Percentiles rank a stretch among this genome's conserved stretches.
These are phyloP conservation scores for Didymella keratinophila DNA, from an alignment of 2,329 filamentous ascomycete species.

Conservation along the genomic window DNA sequence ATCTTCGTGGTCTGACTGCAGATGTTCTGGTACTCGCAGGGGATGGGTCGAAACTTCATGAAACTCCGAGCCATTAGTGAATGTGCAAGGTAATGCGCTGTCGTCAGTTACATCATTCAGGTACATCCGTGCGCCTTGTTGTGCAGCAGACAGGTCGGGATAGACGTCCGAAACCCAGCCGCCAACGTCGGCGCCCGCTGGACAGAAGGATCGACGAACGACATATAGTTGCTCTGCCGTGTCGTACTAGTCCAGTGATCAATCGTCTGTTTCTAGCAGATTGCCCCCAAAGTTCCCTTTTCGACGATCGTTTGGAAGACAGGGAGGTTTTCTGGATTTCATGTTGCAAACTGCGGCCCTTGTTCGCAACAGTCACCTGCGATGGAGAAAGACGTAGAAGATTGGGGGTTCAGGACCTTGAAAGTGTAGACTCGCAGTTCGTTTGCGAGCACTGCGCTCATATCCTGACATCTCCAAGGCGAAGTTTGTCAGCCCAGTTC, in stretches of 20 bases:
- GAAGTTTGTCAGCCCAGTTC: slow-evolving; percentile 39
- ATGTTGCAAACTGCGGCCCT: not conserved
- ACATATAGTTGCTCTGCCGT: not conserved
- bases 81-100: not conserved
- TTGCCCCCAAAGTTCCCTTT: not conserved
- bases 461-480: slow-evolving; percentile 40
- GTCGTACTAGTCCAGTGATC: not conserved
- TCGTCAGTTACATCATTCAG: not conserved
- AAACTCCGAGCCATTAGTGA: not conserved
- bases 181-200: not conserved
- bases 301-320: not conserved
- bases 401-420: not conserved
- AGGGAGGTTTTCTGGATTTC: not conserved
- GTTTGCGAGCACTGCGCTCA: slow-evolving; percentile 16
- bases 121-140: not conserved
- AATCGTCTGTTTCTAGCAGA: not conserved
- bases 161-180: not conserved
- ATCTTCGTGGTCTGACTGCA: not conserved
- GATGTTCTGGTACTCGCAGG: not conserved
- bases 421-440: not conserved
- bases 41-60: not conserved
- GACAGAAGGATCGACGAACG: not conserved
- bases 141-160: not conserved
- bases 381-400: not conserved
- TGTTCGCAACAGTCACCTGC: too few species aligned